Evolutionary conservation across 1,284 basidiomycete genomes (phyloP), one percentile per base, ranked within the genome.

Genomic region (Apiotrichum veenhuisii): DNA sequence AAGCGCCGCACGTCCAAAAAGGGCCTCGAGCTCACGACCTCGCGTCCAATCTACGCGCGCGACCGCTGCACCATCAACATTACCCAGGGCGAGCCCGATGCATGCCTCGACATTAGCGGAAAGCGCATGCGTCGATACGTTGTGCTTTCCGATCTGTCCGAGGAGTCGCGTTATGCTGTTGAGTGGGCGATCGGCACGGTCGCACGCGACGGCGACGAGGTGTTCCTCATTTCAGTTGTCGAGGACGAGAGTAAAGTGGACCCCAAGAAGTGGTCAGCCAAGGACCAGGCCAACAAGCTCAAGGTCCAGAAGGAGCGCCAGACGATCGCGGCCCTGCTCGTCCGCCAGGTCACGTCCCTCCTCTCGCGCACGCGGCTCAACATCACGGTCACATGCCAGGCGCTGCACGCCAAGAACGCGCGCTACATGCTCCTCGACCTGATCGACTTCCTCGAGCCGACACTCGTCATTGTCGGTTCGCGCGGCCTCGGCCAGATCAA

Each of bases 141-240:
- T 8, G 87, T 98, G 20, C 89, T 91, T 3, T 95, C 91, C 69
- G 95, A 98, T 81, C 75, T 98, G 66, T 92, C 89, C 63, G 89
- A 96, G 65, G 93, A 96, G 79, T 87, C 85, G 75, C 81, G 87
- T 37, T 96, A 91, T 75, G 92, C 93, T 0, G 84, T 95, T 9
- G 91, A 95, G 73, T 95, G 92, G 91, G 92, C 89, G 1, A 94
- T 98, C 59, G 95, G 95, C 7, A 98, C 95, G 0, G 95, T 98
- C 0, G 78, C 97, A 58, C 81, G 93, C 61, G 94, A 98, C 74
- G 95, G 95, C 0, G 95, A 98, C 72, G 89, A 93, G 76, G 79
- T 94, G 30, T 77, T 93, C 61, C 82, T 96, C 59, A 88, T 96
- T 4, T 91, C 87, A 1, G 88, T 98, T 5, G 87, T 91, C 62